These are phyloP conservation scores for Cerrena zonata DNA, from an alignment of 1,284 basidiomycete genomes.

Conservation along the genomic window DNA sequence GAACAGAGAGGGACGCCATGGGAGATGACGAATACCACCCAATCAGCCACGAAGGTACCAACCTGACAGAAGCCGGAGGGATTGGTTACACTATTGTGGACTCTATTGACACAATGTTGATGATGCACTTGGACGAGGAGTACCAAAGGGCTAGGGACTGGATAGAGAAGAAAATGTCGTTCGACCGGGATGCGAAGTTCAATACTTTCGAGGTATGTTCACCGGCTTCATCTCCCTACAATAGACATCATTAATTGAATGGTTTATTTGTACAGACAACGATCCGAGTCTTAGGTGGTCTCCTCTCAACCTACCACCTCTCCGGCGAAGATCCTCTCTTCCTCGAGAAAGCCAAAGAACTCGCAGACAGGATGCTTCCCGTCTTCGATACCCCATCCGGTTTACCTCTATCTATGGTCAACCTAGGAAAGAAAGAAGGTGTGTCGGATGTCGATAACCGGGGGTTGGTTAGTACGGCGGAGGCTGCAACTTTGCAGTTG, in stretches of 20 bases:
- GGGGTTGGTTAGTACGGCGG: conserved; percentile 75
- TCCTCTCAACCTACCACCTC: conserved; percentile 80
- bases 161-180: conserved; percentile 66
- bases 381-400: conserved; percentile 80
- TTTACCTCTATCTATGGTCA: conserved; percentile 75
- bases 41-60: conserved; percentile 65
- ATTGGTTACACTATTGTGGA: conserved; percentile 85
- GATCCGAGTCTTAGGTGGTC: conserved; percentile 75
- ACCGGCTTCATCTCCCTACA: conserved; percentile 6
- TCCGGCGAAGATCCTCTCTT: conserved; percentile 57
- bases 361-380: conserved; percentile 81
- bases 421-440: conserved; percentile 63
- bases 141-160: conserved; percentile 75
- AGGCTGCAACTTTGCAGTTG: conserved; percentile 79
- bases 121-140: conserved; percentile 80
- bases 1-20: conserved; percentile 78
- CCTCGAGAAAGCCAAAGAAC: conserved; percentile 71
- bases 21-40: conserved; percentile 88
- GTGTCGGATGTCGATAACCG: conserved; percentile 62
- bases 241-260: not conserved
- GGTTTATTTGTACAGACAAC: conserved; percentile 49
- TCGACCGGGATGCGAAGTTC: conserved; percentile 76
- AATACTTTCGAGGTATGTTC: conserved; percentile 84
- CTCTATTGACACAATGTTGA: conserved; percentile 79
- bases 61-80: conserved; percentile 69